Evolutionary conservation across 257 asterid species (phyloP).

Genomic region (Nicotiana tomentosiformis): DNA sequence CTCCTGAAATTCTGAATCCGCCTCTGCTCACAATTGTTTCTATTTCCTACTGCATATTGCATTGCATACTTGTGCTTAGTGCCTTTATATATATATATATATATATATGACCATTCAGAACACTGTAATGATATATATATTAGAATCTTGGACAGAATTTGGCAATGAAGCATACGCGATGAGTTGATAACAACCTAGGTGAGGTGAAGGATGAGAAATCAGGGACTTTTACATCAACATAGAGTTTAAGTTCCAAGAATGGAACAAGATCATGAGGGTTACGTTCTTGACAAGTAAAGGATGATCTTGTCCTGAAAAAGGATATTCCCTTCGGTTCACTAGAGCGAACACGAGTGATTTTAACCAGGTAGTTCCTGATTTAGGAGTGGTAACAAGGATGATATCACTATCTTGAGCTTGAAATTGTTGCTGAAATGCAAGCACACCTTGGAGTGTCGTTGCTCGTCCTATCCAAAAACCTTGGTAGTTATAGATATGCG

Average conservation of each 20-base stretch:
- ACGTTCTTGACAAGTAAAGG: slow-evolving; percentile 6
- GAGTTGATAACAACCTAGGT: too few relatives aligned
- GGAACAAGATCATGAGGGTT: slow-evolving; percentile 17
- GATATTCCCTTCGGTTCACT: not conserved
- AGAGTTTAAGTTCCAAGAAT: not conserved
- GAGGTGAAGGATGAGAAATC: not conserved
- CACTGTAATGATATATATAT: too few relatives aligned
- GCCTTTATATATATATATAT: too few relatives aligned
- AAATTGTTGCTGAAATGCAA: slow-evolving; percentile 35
- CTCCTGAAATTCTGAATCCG: too few relatives aligned
- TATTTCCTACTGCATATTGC: too few relatives aligned
- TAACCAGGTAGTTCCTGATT: slow-evolving; percentile 21
- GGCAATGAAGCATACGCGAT: too few relatives aligned
- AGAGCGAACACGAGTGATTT: not conserved
- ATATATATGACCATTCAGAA: too few relatives aligned
- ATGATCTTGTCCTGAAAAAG: slow-evolving; percentile 8
- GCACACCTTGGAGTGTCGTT: slow-evolving; percentile 19
- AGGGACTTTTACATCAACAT: not conserved
- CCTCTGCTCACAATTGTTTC: too few relatives aligned
- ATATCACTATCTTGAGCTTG: slow-evolving; percentile 24
- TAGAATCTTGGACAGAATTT: too few relatives aligned
- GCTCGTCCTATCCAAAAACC: slow-evolving; percentile 37
- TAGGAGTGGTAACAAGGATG: slow-evolving; percentile 43
- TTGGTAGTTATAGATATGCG: slow-evolving; percentile 33
- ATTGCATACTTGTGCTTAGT: too few relatives aligned